These are phyloP conservation scores for Acanthamoeba lenticulata DNA, from an alignment of 208 protist genomes.

Conservation along the genomic window DNA sequence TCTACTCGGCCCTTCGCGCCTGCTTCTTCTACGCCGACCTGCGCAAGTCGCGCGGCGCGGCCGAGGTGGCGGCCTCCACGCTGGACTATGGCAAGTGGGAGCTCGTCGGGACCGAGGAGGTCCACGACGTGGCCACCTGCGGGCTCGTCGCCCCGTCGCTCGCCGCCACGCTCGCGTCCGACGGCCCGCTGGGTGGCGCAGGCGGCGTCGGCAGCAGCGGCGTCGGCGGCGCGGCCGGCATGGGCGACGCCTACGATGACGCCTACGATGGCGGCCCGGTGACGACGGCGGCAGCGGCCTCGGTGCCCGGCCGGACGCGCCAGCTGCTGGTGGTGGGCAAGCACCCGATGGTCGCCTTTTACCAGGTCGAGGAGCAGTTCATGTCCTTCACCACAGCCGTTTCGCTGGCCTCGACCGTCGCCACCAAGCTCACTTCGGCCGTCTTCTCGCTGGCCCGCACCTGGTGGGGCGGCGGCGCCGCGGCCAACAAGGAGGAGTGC, in stretches of 20 bases:
- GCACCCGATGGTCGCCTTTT: background rate
- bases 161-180: background rate
- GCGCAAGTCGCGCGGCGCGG: background rate
- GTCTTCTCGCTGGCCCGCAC: constrained; percentile 74
- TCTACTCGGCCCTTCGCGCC: background rate
- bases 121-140: background rate
- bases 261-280: background rate
- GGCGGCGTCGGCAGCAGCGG: background rate
- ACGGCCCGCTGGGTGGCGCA: background rate
- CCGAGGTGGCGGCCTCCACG: background rate
- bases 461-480: constrained; percentile 66
- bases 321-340: background rate
- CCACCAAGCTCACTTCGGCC: constrained; percentile 73
- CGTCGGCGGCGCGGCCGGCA: background rate
- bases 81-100: constrained; percentile 43
- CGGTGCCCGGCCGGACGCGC: background rate
- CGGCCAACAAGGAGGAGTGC: background rate
- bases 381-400: constrained; percentile 70
- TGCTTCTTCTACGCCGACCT: constrained; percentile 22
- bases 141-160: background rate
- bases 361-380: constrained; percentile 4
- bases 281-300: too few species aligned
- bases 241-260: background rate
- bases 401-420: constrained; percentile 68
- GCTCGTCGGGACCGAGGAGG: background rate